Conservation (phyloP, 1,139 yeast species). For the Saccharomycopsis hybrid region DNA sequence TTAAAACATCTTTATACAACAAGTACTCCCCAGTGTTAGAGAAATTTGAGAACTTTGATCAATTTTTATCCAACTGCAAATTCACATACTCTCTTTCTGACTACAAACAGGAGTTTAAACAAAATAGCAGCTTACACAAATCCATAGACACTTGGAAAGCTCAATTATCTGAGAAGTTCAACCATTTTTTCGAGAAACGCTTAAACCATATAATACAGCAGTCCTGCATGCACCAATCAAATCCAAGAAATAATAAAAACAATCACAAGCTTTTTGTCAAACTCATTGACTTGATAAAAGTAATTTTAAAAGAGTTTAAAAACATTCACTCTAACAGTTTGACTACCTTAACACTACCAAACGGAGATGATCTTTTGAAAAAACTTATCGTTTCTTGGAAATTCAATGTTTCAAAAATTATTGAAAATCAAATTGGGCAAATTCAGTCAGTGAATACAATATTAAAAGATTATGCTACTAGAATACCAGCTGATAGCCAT, state of each 20-base stretch:
- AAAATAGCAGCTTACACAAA: neutral
- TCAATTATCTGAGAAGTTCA: neutral
- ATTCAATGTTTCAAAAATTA: neutral
- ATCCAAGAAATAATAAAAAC: neutral
- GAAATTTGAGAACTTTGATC: neutral
- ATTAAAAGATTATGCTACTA: too few relatives aligned
- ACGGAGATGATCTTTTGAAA: conserved; percentile 5
- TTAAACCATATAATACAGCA: neutral
- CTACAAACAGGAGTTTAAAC: conserved; percentile 5
- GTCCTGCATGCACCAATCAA: neutral
- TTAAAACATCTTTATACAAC: neutral
- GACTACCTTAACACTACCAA: neutral
- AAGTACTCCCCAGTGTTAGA: neutral
- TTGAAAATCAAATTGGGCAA: conserved; percentile 1
- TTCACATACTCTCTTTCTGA: conserved; percentile 3
- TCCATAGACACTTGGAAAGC: conserved; percentile 10
- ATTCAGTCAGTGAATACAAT: neutral
- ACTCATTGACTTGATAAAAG: conserved; percentile 2
- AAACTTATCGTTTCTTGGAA: conserved; percentile 6
- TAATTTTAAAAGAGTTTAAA: conserved; percentile 8
- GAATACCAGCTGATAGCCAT: too few relatives aligned
- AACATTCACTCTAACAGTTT: conserved; percentile 1
- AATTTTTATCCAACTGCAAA: neutral
- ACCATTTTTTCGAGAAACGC: neutral
- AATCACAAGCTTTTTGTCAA: conserved; percentile 1